Base-by-base conservation (phyloP, 2,329 filamentous ascomycete species). In the Hypoxylon sp. region DNA sequence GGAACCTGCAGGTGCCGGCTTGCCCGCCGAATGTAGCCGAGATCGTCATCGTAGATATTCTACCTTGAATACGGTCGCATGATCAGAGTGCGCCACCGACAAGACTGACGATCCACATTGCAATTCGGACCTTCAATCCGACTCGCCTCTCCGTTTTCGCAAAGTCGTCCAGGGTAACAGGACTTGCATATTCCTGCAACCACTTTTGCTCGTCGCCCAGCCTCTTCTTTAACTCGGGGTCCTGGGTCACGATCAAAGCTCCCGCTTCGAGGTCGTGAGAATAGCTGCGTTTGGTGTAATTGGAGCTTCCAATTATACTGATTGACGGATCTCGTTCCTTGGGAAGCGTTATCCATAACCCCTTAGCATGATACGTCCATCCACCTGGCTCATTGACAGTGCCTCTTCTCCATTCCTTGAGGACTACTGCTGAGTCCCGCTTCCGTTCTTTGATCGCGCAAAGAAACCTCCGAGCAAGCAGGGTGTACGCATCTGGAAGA, bases 351-450 rank as follows among this genome's bases (percentile, higher is more conserved):
- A 98, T 86, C 95, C 95, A 98, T 1, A 98, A 85, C 0, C 96
- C 96, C 81, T 99, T 99, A 53, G 96, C 96, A 76, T 99, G 96
- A 80, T 99, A 99, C 0, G 95, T 98, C 96, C 97, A 99, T 0
- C 94, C 95, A 0, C 85, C 93, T 0, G 92, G 90, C 74, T 94
- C 87, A 17, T 92, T 92, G 2, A 97, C 92, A 0, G 90, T 92
- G 7, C 96, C 96, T 50, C 86, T 86, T 6, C 91, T 88, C 96
- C 96, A 99, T 81, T 99, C 96, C 69, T 93, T 92, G 3, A 99
- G 84, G 2, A 88, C 81, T 30, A 98, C 91, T 8, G 86, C 85
- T 1, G 85, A 82, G 10, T 84, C 84, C 3, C 82, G 83, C 46
- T 83, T 82, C 42, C 79, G 75, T 7, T 81, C 76, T 58, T 85